Base-by-base conservation (phyloP, 345 rosid genomes). In the Pugionium cornutum region DNA sequence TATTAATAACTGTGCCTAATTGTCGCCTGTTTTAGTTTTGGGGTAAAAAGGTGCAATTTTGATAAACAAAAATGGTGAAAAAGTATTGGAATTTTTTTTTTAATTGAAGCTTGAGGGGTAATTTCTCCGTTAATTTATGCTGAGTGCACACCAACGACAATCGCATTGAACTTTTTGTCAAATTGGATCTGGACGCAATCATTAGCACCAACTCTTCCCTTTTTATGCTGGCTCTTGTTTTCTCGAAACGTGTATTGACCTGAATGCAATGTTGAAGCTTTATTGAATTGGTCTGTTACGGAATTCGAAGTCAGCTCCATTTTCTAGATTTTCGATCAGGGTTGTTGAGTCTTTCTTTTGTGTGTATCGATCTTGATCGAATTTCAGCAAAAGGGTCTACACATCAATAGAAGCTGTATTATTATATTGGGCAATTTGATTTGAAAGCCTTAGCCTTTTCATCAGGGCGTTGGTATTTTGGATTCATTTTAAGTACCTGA, bases 21-120 rank as follows among this genome's bases (percentile, higher is more conserved):
- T 46, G 4, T 53, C 77, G 72, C 67, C 11, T 45, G 7, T 37
- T 66, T 45, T 37, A 43, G 42, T 58, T 72, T 32, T 29, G 26
- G 40, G 46, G 61, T 0, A 26, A 52, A 72, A 37, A 29, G n/a
- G 39, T 9, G 18, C 34, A 37, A 25, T 45, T 43, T 43, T 44
- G 59, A 69, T 52, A 60, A 42, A 18, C 44, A 62, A 57, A 65
- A 65, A 26, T 35, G 53, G 58, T 58, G 39, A 60, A 59, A 50
- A 45, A 53, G 35, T 62, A 42, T 71, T 46, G 2, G 2, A 4
- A 54, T 60, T 44, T 2, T 30, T 53, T 46, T 30, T n/a, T 9
- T 11, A 7, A 52, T 18, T 39, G 72, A 67, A 74, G 68, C 72
- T 72, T 65, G 67, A 72, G 71, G 66, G 71, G 57, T 73, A 72